Base-by-base conservation (phyloP, 495 filamentous ascomycete genomes). In the Penicillium desertorum region DNA sequence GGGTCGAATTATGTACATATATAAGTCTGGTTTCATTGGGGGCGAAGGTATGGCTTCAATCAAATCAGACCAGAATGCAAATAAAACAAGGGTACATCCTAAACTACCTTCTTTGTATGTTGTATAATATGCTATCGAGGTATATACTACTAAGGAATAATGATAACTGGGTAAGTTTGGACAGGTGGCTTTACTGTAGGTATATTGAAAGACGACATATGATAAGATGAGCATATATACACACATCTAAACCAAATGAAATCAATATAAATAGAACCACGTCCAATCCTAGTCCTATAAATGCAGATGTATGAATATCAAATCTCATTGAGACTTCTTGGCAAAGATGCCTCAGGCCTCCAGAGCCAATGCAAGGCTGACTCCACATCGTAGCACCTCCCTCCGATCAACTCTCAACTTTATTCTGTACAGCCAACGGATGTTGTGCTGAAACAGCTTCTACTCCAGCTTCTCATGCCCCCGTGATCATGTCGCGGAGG, bases 401-500 rank as follows among this genome's bases (percentile, higher is more conserved):
- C 39, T 42, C 23, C 10, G 29, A 48, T 52, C 54, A 59, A 51
- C 50, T 42, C 49, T 57, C 29, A 58, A 27, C 56, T 49, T 56
- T 36, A 53, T 23, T 51, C 59, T 63, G 57, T 51, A 54, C 56
- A 60, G 55, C 48, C 64, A 65, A 62, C 59, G 23, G 44, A 62
- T 61, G 60, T 45, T 56, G 60, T 45, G 57, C 51, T 58, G 55
- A 64, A 54, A 49, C 47, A 50, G 48, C 55, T 62, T 44, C 54
- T 55, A 56, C 58, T 59, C 59, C 55, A 46, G 32, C 62, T 67
- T 74, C 72, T 64, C 75, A 77, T 77, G 75, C 66, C 66, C 62
- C 62, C 63, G 62, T 77, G 71, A 79, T 66, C 66, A 94, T 93
- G 89, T 87, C 89, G 66, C 79, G 84, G 72, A 85, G 90, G 75